Percentiles rank a stretch among this genome's conserved stretches.
phyloP scores from a whole-genome alignment of 148 eudicot species.

The Amaranthus hypochondriacus region DNA sequence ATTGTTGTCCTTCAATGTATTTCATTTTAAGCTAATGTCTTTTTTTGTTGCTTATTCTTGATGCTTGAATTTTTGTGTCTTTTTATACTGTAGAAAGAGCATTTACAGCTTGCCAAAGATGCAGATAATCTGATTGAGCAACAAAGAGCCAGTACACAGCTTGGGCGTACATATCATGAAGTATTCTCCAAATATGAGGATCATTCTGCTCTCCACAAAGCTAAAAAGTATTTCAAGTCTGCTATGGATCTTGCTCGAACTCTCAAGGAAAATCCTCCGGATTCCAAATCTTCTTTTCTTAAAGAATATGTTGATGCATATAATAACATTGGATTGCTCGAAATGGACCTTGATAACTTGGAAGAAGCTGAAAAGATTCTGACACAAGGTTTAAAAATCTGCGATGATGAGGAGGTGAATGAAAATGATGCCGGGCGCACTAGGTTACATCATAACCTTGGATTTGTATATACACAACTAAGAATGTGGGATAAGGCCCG shows the following conservation, averaged over 20 bases:
- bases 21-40: not conserved
- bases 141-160: slow-evolving; percentile 95
- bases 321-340: slow-evolving; percentile 92
- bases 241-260: slow-evolving; percentile 68
- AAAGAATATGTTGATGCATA: slow-evolving; percentile 93
- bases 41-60: not conserved
- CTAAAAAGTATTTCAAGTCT: slow-evolving; percentile 67
- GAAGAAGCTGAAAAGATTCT: slow-evolving; percentile 71
- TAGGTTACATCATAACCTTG: slow-evolving; percentile 93
- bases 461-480: slow-evolving; percentile 64
- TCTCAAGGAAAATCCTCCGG: slow-evolving; percentile 57
- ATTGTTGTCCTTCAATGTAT: not conserved
- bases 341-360: slow-evolving; percentile 82
- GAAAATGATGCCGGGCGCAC: slow-evolving; percentile 71
- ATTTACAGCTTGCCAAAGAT: slow-evolving; percentile 74
- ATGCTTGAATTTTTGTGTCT: not conserved
- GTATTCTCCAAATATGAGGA: slow-evolving; percentile 57
- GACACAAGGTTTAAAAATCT: slow-evolving; percentile 61
- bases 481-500: slow-evolving; percentile 73
- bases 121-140: slow-evolving; percentile 74
- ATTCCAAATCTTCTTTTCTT: slow-evolving; percentile 45
- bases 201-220: slow-evolving; percentile 62
- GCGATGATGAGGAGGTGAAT: slow-evolving; percentile 84
- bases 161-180: slow-evolving; percentile 94
- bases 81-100: slow-evolving; percentile 57